Evolutionary conservation across 768 basidiomycete genomes (phyloP), one percentile per base, ranked within the genome.

Genomic region (Boletus subparvulus): DNA sequence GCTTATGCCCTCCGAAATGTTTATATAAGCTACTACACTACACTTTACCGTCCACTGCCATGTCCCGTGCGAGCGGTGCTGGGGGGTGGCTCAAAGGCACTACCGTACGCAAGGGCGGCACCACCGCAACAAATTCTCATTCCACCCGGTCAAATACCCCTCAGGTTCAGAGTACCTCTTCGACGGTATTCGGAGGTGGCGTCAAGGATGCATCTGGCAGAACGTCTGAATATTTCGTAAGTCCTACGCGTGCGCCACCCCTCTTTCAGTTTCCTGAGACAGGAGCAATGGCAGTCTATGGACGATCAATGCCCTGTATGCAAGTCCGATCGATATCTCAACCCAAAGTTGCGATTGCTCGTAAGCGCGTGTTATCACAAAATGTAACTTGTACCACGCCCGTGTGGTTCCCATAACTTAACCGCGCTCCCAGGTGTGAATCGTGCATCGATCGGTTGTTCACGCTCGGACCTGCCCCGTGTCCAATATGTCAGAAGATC

Each of bases 361-460:
- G 94, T 99, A 64, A 94, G 92, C 72, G 88, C 92, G 16, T 99
- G 97, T 71, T 99, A 97, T 73, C 97, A 99, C 75, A 97, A 97
- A 81, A 96, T 98, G 97, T 94, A 61, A 60, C 59, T 78, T 72
- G 35, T 45, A 55, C 49, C 32, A 24, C 33, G 26, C 24, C 21
- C 26, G 30, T 30, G 36, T 47, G 10, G 33, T 37, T 33, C 19
- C 26, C 30, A 35, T 49, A 19, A 49, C 61, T 72, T 26, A 64
- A 56, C 24, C n/a, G 19, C 17, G n/a, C 42, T 24, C 47, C n/a
- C 58, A 96, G 94, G 92, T 98, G 97, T 76, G 96, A 98, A 77
- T 93, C 92, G 1, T 99, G 97, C 72, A 97, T 99, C 65, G 97
- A 98, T 73, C 85, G 95, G 9, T 73, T 98, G 40, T 99, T 96